Conservation (phyloP, 768 basidiomycete species). For the Leucocoprinus sp. region DNA sequence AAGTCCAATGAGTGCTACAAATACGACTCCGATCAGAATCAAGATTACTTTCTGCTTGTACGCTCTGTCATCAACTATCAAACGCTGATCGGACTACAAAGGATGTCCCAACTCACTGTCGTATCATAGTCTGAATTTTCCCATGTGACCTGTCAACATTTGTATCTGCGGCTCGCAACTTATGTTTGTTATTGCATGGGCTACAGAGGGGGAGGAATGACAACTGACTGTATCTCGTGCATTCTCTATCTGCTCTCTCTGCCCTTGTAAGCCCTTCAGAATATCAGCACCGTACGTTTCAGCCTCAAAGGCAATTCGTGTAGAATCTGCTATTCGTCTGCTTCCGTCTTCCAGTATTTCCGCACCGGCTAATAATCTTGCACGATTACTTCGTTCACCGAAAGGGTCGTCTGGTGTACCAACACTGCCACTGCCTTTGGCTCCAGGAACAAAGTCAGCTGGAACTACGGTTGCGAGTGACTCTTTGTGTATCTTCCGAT, state of each 20-base stretch:
- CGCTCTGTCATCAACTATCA: slow-evolving; percentile 48
- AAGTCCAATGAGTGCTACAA: slow-evolving; percentile 64
- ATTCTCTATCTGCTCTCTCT: slow-evolving; percentile 89
- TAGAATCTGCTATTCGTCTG: slow-evolving; percentile 66
- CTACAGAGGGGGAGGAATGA: not conserved
- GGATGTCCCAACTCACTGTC: slow-evolving; percentile 44
- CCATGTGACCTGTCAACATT: slow-evolving; percentile 83
- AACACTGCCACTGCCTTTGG: slow-evolving; percentile 9
- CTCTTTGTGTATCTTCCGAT: slow-evolving; percentile 74
- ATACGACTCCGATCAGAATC: slow-evolving; percentile 65
- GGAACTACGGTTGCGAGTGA: slow-evolving; percentile 57
- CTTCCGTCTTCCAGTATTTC: slow-evolving; percentile 68
- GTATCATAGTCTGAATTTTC: slow-evolving; percentile 88
- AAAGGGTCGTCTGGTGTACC: slow-evolving; percentile 64
- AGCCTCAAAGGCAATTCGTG: slow-evolving; percentile 85
- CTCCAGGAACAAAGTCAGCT: slow-evolving; percentile 46
- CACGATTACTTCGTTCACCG: slow-evolving; percentile 52
- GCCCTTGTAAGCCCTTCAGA: slow-evolving; percentile 64
- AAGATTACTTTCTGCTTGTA: slow-evolving; percentile 84
- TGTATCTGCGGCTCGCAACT: slow-evolving; percentile 77
- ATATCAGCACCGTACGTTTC: slow-evolving; percentile 90
- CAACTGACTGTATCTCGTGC: slow-evolving; percentile 68
- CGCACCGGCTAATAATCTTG: slow-evolving; percentile 66
- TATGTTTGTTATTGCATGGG: not conserved
- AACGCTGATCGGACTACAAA: not conserved